A percentile compares a stretch with the other conserved stretches of the same genome.
These are phyloP conservation scores for Pythium guiyangense DNA, from an alignment of 352 stramenopile genomes.

Conservation along the genomic window DNA sequence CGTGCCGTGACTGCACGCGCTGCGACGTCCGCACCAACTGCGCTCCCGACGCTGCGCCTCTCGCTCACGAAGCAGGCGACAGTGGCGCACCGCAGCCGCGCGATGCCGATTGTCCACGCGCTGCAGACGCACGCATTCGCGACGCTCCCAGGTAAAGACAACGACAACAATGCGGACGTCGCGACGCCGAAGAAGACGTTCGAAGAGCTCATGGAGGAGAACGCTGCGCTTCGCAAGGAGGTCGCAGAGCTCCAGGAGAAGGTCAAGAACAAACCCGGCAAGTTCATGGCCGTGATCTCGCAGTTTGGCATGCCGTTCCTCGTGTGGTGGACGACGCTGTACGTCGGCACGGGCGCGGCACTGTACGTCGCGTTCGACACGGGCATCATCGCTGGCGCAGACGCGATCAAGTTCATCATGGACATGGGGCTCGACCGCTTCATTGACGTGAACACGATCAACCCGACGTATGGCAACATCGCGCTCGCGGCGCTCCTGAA, in stretches of 20 bases:
- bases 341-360: conserved; percentile 56
- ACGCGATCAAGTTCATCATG: conserved; percentile 84
- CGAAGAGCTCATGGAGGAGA: conserved; percentile 71
- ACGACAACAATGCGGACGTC: conserved; percentile 19
- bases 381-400: conserved; percentile 56
- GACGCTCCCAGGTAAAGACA: conserved; percentile 30
- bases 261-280: conserved; percentile 63
- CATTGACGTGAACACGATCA: conserved; percentile 65
- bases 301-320: conserved; percentile 85
- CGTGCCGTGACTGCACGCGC: conserved; percentile 2
- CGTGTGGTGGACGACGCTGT: conserved; percentile 78
- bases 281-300: conserved; percentile 76
- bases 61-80: conserved; percentile 4
- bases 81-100: background rate
- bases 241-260: conserved; percentile 53
- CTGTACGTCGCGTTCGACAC: conserved; percentile 78
- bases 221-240: conserved; percentile 67
- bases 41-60: conserved; percentile 15
- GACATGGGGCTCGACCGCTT: conserved; percentile 72
- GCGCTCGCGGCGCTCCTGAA: conserved; percentile 84
- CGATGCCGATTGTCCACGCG: conserved; percentile 15
- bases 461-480: conserved; percentile 86
- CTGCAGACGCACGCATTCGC: conserved; percentile 51
- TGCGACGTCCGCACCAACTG: background rate
- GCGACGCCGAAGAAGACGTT: conserved; percentile 40